A percentile compares a stretch with the other conserved stretches of the same genome.
phyloP scores from a whole-genome alignment of 805 yeast genomes.

The Yueomyces sp. region DNA sequence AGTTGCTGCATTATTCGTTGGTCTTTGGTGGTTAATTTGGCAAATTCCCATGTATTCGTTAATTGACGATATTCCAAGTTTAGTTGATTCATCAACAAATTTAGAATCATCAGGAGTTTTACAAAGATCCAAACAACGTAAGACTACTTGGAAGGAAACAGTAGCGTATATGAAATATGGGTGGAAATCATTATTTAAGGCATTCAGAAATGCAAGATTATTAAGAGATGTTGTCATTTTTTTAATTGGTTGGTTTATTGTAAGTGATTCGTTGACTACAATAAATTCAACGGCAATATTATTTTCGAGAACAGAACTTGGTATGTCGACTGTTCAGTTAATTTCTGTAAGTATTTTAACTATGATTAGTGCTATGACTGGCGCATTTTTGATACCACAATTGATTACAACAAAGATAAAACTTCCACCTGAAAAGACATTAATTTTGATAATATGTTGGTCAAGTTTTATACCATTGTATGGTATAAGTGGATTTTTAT shows the following conservation, averaged over 20 bases:
- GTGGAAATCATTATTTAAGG: constrained; percentile 42
- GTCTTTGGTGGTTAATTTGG: constrained; percentile 66
- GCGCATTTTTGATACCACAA: constrained; percentile 47
- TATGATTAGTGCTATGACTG: constrained; percentile 53
- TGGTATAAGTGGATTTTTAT: constrained; percentile 54
- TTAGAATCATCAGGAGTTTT: background rate
- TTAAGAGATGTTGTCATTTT: constrained; percentile 55
- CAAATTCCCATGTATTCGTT: constrained; percentile 45
- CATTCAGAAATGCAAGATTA: constrained; percentile 46
- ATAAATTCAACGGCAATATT: constrained; percentile 69
- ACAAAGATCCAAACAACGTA: background rate
- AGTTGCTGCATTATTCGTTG: constrained; percentile 48
- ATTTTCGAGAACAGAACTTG: constrained; percentile 57
- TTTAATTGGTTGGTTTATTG: constrained; percentile 60
- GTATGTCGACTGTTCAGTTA: constrained; percentile 54
- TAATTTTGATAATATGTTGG: constrained; percentile 43
- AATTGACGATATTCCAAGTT: constrained; percentile 20
- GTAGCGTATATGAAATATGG: constrained; percentile 37
- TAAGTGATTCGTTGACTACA: constrained; percentile 65
- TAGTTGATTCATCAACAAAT: background rate
- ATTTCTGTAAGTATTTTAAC: constrained; percentile 54
- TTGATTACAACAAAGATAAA: constrained; percentile 24
- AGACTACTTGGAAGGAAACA: constrained; percentile 1
- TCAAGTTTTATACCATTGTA: constrained; percentile 57
- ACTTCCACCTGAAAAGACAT: constrained; percentile 33